These are phyloP conservation scores for Anisodus tanguticus DNA, from an alignment of 257 asterid genomes.

Conservation along the genomic window DNA sequence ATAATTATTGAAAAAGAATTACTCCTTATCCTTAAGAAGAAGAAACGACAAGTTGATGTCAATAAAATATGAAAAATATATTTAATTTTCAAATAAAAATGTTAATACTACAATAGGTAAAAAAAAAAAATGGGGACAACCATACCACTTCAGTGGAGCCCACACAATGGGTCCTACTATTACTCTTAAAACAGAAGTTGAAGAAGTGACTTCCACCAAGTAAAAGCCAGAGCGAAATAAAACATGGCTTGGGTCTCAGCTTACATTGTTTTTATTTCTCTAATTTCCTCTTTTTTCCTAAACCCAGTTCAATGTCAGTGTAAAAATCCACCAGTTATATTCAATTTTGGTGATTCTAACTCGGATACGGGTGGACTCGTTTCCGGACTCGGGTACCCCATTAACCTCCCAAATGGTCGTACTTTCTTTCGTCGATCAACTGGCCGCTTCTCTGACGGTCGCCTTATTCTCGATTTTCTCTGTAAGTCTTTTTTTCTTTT, in stretches of 20 bases:
- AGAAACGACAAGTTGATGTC: no score
- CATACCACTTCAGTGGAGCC: neutral
- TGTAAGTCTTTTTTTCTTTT: slow-evolving; percentile 42
- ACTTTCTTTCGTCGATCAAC: slow-evolving; percentile 61
- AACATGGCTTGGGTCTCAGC: neutral
- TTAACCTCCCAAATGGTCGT: slow-evolving; percentile 73
- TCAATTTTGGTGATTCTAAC: slow-evolving; percentile 94
- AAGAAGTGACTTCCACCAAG: neutral
- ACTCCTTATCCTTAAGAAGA: no score
- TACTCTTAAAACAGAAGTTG: neutral
- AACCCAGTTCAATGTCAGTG: slow-evolving; percentile 41
- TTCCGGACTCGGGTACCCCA: slow-evolving; percentile 68
- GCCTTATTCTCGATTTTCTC: slow-evolving; percentile 80
- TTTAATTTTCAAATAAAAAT: no score
- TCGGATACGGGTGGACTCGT: slow-evolving; percentile 93
- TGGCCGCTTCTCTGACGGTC: slow-evolving; percentile 82
- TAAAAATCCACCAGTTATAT: slow-evolving; percentile 60
- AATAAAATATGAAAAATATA: no score
- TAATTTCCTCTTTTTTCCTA: slow-evolving; percentile 28
- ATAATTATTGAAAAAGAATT: no score
- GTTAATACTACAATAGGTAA: no score
- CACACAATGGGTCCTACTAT: neutral
- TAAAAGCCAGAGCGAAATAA: neutral
- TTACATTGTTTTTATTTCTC: neutral
- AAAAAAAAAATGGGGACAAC: neutral